Evolutionary conservation across 768 basidiomycete genomes (phyloP).

Genomic region (Hortiboletus campestris): DNA sequence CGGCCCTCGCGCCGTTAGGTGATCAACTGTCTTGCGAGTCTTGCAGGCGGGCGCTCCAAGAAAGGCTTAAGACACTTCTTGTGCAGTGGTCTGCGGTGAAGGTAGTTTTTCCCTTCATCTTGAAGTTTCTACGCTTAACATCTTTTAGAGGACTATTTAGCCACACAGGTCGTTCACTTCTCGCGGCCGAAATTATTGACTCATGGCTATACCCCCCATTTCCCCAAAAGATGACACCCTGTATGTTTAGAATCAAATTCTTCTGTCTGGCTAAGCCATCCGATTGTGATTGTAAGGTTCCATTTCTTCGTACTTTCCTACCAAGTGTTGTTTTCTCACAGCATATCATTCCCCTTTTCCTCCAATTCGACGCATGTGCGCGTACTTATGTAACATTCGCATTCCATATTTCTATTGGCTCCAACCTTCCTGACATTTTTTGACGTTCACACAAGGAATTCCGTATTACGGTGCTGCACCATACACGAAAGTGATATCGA

Average conservation of each 20-base stretch:
- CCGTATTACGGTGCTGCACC: conserved; percentile 9
- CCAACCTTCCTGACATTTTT: neutral
- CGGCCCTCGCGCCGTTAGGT: conserved; percentile 64
- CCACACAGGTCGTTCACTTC: neutral
- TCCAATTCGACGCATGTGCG: conserved; percentile 1
- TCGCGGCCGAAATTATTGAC: neutral
- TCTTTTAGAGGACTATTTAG: conserved; percentile 55
- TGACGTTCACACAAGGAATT: conserved; percentile 2
- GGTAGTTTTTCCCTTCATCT: conserved; percentile 35
- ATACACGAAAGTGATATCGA: conserved; percentile 13
- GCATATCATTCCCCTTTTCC: neutral
- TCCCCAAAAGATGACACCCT: neutral
- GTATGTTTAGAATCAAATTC: neutral
- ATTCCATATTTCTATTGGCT: neutral
- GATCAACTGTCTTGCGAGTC: conserved; percentile 68
- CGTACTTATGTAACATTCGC: neutral
- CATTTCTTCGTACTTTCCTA: neutral
- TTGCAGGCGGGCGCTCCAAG: conserved; percentile 60
- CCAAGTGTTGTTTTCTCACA: neutral
- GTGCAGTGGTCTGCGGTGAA: conserved; percentile 80
- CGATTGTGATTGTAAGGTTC: conserved; percentile 1
- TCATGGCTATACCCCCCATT: conserved; percentile 4
- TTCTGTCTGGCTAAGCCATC: neutral
- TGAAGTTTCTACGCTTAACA: conserved; percentile 7
- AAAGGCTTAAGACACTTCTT: conserved; percentile 65